Evolutionary conservation across 345 rosid species (phyloP), one percentile per base, ranked within the genome.

Genomic region (Hirschfeldia incana): DNA sequence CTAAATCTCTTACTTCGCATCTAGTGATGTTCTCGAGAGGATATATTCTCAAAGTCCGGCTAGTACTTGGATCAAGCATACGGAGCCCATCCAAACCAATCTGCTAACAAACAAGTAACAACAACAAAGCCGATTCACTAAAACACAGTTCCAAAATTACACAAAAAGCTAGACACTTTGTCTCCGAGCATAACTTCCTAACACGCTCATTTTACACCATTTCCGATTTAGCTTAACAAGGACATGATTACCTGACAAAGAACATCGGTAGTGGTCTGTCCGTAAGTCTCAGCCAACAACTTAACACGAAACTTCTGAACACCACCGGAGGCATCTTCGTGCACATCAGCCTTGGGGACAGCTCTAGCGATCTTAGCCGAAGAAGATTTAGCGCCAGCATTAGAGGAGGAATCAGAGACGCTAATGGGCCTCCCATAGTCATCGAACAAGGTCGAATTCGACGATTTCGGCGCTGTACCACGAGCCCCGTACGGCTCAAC

Each of bases 31-130:
- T 90, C 87, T 96, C 99, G 4, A 93, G 91, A 49, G 99, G 91
- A 82, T 96, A 96, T 88, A 96, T 92, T 78, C 98, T 96, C 80
- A 92, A 81, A 21, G 91, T 96, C 69, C 97, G 86, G 68, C 89
- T 84, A 34, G 93, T 89, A 71, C 80, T 86, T 12, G 99, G 97
- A 83, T 96, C 99, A 72, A 96, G 97, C 98, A 93, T 96, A 2
- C 92, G 91, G 29, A 96, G 88, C 10, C 98, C 98, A 86, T 96
- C 99, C 90, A 96, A 90, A 75, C 94, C 98, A 82, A 96, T 89
- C 99, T 96, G 88, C 70, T 79, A 36, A 8, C 42, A 29, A 36
- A 8, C 42, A 29, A 29, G 3, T 29, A 29, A 6, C 81, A 80
- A 6, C 75, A 59, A 72, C 7, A 53, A 72, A 67, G 8, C 9